These are phyloP conservation scores for Globisporangium middletonii DNA, from an alignment of 352 stramenopile genomes.

Conservation along the genomic window DNA sequence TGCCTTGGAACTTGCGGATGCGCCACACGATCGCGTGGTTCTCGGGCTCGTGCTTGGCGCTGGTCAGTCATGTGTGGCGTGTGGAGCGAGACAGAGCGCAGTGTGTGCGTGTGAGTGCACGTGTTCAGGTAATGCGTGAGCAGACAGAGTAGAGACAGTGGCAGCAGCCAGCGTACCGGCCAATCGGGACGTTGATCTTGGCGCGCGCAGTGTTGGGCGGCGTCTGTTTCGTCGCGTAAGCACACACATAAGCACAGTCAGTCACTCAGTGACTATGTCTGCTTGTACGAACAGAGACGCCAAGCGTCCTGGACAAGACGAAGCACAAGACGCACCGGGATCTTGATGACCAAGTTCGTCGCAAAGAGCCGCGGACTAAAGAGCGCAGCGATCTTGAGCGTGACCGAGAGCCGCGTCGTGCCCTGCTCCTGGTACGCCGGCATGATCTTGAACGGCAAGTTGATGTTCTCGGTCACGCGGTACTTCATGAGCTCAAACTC, in stretches of 20 bases:
- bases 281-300: not conserved
- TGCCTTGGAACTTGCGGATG: conserved; percentile 96
- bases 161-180: conserved; percentile 27
- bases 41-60: conserved; percentile 97
- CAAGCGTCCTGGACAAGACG: not conserved
- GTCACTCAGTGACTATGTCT: not conserved
- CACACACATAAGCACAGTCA: not conserved
- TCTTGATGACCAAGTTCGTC: conserved; percentile 96
- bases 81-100: conserved; percentile 1
- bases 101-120: not conserved
- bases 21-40: conserved; percentile 98
- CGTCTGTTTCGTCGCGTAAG: conserved; percentile 21
- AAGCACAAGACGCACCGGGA: conserved; percentile 36
- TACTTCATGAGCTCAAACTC: conserved; percentile 99
- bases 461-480: conserved; percentile 96
- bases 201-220: conserved; percentile 95
- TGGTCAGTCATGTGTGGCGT: conserved; percentile 1
- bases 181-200: conserved; percentile 94
- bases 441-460: conserved; percentile 97
- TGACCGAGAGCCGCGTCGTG: conserved; percentile 71
- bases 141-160: not conserved
- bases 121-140: not conserved
- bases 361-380: conserved; percentile 96
- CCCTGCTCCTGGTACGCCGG: conserved; percentile 95
- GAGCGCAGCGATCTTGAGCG: conserved; percentile 87